These are phyloP conservation scores for Cyclotella atomus DNA, from an alignment of 108 stramenopile genomes.

Conservation along the genomic window DNA sequence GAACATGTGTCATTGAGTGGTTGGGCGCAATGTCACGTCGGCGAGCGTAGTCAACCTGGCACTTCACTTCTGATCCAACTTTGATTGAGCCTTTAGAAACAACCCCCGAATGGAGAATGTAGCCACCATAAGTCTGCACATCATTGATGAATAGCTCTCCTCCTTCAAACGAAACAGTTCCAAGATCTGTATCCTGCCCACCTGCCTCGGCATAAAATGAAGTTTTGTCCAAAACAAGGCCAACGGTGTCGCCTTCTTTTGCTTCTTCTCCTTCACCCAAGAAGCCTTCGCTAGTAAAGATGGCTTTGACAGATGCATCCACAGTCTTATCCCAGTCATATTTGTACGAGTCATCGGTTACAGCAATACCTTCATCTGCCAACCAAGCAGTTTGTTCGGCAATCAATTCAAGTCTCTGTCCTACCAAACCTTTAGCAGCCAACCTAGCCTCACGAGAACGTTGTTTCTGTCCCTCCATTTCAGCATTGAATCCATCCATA, in stretches of 20 bases:
- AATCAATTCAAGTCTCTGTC: conserved; percentile 83
- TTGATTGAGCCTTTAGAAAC: conserved; percentile 59
- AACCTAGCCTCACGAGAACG: conserved; percentile 78
- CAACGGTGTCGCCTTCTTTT: conserved; percentile 70
- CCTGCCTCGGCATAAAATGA: conserved; percentile 98
- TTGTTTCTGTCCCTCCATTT: conserved; percentile 90
- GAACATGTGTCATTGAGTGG: conserved; percentile 99
- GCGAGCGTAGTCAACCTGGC: conserved; percentile 93
- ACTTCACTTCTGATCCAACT: conserved; percentile 79
- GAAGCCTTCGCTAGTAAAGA: conserved; percentile 84
- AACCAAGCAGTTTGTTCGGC: conserved; percentile 96
- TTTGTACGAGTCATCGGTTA: conserved; percentile 87
- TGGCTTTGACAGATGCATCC: conserved; percentile 82
- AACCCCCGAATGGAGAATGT: conserved; percentile 85
- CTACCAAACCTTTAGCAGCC: conserved; percentile 56
- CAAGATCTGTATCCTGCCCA: conserved; percentile 95
- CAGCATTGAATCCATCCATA: conserved; percentile 80
- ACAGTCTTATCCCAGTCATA: conserved; percentile 88
- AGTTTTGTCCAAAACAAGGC: conserved; percentile 90
- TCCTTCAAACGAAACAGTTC: conserved; percentile 53
- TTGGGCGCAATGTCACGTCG: conserved; percentile 92
- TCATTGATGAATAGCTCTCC: conserved; percentile 70
- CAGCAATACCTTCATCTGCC: conserved; percentile 67
- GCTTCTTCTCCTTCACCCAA: conserved; percentile 48
- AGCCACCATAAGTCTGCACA: conserved; percentile 89